Base-by-base conservation (phyloP, 352 stramenopile genomes). In the Halophytophthora polymorphica region DNA sequence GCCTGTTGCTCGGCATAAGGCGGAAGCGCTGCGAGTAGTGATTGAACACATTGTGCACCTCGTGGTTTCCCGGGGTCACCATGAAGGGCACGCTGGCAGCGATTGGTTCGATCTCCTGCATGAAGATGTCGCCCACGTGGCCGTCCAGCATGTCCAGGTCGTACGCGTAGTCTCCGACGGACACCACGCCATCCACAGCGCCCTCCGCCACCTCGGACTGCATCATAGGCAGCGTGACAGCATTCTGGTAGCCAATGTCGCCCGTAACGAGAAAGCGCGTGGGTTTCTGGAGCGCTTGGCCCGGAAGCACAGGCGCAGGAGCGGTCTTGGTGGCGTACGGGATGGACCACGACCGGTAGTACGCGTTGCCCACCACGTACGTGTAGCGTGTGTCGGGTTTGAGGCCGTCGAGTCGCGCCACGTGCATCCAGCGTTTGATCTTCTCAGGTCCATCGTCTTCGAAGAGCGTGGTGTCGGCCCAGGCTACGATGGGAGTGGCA, bases 1-100 rank as follows among this genome's bases (percentile, higher is more conserved):
- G 90, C 6, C 77, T 71, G 45, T 86, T 93, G 37, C 78, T 77
- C 33, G 86, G 84, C 78, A 95, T 93, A 29, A 88, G 70, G 31
- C 74, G 81, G 50, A 96, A 96, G 8, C 82, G 75, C 53, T 95
- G 67, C 12, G 83, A 88, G 74, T 95, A 94, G 64, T 96, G 83
- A 40, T 64, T 78, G 57, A 95, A 94, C 46, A 71, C 54, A 38
- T 84, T 82, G 62, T 96, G 73, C 17, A 71, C 84, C 56, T 97
- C 90, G 69, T 97, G 90, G 67, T 97, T 97, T 23, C 90, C 90
- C 0, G 85, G 77, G 7, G 78, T 77, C 36, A 96, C 85, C 86
- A 97, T 96, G 55, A 95, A 97, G 1, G 89, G 88, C 29, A 95
- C 73, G 13, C 60, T 66, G 15, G 82, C 74, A n/a, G 86, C 85